Evolutionary conservation across 2,329 filamentous ascomycete genomes (phyloP).

Genomic region (Diaporthe eres): DNA sequence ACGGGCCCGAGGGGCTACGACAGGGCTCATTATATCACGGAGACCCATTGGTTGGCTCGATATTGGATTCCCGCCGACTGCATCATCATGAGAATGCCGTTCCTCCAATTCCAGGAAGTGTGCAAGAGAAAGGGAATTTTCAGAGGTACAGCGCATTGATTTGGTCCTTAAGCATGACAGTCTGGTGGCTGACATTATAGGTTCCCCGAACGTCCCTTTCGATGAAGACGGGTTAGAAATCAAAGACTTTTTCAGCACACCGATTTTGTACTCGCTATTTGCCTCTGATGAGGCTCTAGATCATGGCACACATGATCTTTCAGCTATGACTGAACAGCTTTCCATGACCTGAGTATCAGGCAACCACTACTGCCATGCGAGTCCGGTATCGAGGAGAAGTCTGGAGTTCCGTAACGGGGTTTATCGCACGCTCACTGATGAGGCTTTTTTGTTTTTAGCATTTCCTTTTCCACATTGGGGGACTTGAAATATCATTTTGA

Average conservation of each 20-base stretch:
- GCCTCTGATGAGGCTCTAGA: too few species aligned
- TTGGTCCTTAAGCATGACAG: not conserved
- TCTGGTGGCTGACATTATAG: not conserved
- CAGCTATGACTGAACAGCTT: too few species aligned
- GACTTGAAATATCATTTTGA: too few species aligned
- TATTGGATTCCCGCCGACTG: not conserved
- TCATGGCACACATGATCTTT: too few species aligned
- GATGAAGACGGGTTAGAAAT: not conserved
- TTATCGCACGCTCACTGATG: too few species aligned
- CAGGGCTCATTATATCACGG: not conserved
- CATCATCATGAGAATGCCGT: not conserved
- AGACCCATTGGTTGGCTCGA: not conserved
- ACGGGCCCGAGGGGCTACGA: not conserved
- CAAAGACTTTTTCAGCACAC: fast-evolving
- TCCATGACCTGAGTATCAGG: too few species aligned
- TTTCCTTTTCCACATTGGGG: too few species aligned
- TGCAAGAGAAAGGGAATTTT: not conserved
- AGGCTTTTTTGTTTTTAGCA: too few species aligned
- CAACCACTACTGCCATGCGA: too few species aligned
- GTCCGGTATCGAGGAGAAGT: not conserved
- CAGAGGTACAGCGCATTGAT: not conserved
- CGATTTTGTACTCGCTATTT: not conserved
- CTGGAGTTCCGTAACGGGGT: too few species aligned
- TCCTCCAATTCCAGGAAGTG: not conserved
- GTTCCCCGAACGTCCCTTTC: too few species aligned